Evolutionary conservation across 805 yeast genomes (phyloP), one percentile per base, ranked within the genome.

Genomic region (Blastobotrys muscicola): DNA sequence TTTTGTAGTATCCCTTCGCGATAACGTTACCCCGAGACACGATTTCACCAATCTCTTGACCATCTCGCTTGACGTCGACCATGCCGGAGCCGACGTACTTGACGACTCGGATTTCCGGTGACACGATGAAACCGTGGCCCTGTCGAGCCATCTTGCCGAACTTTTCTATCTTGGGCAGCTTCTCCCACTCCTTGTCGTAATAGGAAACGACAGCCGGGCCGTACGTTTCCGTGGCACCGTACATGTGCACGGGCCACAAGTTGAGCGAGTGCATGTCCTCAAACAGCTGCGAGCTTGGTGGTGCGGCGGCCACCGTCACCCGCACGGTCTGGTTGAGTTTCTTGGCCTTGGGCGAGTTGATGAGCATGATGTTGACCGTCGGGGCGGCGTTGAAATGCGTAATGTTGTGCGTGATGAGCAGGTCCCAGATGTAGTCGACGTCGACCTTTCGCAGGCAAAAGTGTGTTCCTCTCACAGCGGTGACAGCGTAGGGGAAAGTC

Each of bases 371-470:
- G 43, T 61, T 62, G 45, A 61, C 66, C 4, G 66, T 62, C n/a
- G 66, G 66, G 1, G 66, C 66, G 10, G 66, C 66, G 42, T 54
- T 52, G 50, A 51, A 58, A 41, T 61, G 65, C 11, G 65, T 60
- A 44, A 62, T 50, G 29, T 48, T 44, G 33, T 52, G 48, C 16
- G 50, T 47, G n/a, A 49, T 40, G 35, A 55, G 44, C 33, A 61
- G 49, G 33, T 54, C 53, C 66, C 66, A 61, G 44, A 61, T 54
- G 26, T 57, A 49, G 37, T 50, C 60, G 36, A 54, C 56, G 38
- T 62, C 64, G 29, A 62, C 48, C 47, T 58, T 62, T 13, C 66
- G 51, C 23, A 62, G 52, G 38, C 62, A 58, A 35, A 51, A 51
- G 38, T 62, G 66, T 10, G 63, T 52, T 3, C 66, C 66, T n/a